Conservation (phyloP, 371 early-diverging fungal species). For the Entomophthora muscae region DNA sequence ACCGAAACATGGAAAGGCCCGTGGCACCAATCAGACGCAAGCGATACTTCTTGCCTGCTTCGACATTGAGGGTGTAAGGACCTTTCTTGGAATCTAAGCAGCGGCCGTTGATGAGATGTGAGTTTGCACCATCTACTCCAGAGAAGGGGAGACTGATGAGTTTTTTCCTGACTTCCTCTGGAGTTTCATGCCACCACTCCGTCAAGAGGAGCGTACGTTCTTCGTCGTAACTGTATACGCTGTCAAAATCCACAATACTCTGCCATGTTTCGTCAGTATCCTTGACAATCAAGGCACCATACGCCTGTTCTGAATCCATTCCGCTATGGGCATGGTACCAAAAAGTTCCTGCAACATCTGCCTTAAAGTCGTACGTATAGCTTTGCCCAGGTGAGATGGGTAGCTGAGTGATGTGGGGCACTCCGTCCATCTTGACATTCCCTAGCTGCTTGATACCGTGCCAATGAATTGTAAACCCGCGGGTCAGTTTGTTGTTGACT, state of each 20-base stretch:
- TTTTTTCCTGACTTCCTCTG: conserved; percentile 12
- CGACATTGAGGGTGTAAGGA: conserved; percentile 1
- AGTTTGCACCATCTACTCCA: conserved; percentile 18
- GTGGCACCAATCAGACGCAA: conserved; percentile 7
- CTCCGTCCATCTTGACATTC: conserved; percentile 48
- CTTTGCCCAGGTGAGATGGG: conserved; percentile 25
- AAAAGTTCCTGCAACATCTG: conserved; percentile 26
- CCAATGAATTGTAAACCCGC: conserved; percentile 33
- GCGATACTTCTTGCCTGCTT: conserved; percentile 6
- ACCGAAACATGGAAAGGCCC: conserved; percentile 13
- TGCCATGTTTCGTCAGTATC: background rate
- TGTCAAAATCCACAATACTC: background rate
- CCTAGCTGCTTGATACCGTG: conserved; percentile 52
- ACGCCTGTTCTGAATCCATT: conserved; percentile 5
- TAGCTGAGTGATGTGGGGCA: conserved; percentile 29
- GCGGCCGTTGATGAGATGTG: conserved; percentile 23
- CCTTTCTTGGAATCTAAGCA: conserved; percentile 1
- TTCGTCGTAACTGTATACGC: conserved; percentile 18
- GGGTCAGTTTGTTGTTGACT: conserved; percentile 18
- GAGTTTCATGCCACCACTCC: conserved; percentile 24
- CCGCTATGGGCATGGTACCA: conserved; percentile 28
- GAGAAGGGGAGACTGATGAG: conserved; percentile 13
- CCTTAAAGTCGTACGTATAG: conserved; percentile 23
- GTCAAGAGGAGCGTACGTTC: conserved; percentile 20
- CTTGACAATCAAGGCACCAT: background rate